Evolutionary conservation across 257 asterid genomes (phyloP), one percentile per base, ranked within the genome.

Genomic region (Solanum virginianum): DNA sequence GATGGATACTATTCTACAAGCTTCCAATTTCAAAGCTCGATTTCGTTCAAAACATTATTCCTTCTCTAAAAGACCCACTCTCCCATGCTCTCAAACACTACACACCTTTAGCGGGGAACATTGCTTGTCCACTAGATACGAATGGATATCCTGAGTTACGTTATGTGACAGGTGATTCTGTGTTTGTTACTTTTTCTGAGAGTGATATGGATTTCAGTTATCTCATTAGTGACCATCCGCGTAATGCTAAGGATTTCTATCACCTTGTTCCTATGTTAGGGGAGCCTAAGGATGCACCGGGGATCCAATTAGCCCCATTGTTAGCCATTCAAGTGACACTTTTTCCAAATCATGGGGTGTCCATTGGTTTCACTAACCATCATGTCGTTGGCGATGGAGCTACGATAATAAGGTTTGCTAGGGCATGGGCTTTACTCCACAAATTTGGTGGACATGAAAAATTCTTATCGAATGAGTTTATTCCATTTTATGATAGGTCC

Each of bases 1-100:
- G 80, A 5, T 16, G 79, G 10, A 65, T 86, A 5, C 2, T 84
- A 24, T 84, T 84, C 83, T 88, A 84, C 49, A 12, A 75, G 55
- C 39, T 43, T 3, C 85, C 85, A 1, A 17, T 74, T 49, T 20
- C 89, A 47, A 57, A n/a, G 14, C 2, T 57, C 17, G 24, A 77
- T 20, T 81, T 86, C 82, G 8, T 70, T 8, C 70, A 86, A 20
- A 56, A 83, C 66, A 77, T 77, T 39, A 60, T 86, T 41, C 88
- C 89, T 10, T 12, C 55, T 22, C 87, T 88, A 45, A 88, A 57
- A n/a, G 4, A 17, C 32, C 82, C 85, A 0, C 59, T 82, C 26
- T 81, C 90, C 56, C 85, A 82, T n/a, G 4, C 89, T 13, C 86
- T 88, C 41, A 75, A 84, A 82, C 80, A 84, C 75, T 88, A 71